Evolutionary conservation across 1,284 basidiomycete species (phyloP), one percentile per base, ranked within the genome.

Genomic region (Takashimella koratensis): DNA sequence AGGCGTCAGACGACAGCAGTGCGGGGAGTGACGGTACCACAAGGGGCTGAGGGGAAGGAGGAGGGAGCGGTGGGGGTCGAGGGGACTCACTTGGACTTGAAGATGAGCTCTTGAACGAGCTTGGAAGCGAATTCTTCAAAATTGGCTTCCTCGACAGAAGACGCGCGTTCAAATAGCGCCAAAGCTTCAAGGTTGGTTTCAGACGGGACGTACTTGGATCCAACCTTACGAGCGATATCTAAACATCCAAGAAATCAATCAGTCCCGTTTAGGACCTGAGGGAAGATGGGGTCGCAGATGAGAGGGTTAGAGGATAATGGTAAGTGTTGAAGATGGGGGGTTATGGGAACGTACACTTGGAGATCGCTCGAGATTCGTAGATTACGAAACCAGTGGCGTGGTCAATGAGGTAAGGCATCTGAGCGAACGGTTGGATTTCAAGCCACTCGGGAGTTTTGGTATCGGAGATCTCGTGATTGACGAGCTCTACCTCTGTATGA

Each of bases 351-450:
- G 51, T 52, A 68, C 66, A 81, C 59, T 79, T 79, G 43, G 68
- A 66, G 49, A 84, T 83, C 2, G 83, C 82, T 30, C 83, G 79
- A 30, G 78, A 80, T 65, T 84, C 79, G 58, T 75, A 80, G n/a
- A 81, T 12, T 47, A 59, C 54, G 20, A 63, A 45, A 1, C 55
- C 55, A 19, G 27, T 58, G 36, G 60, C 61, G n/a, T 62, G 60
- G 56, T 72, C 78, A 39, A 56, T 81, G 52, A 87, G 77, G 70
- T 80, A 84, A 2, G 85, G 85, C 56, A 86, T 70, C 67, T 84
- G 82, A 19, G 83, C 84, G 61, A 86, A 87, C 0, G 86, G 85
- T 57, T 86, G 84, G 22, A 76, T 67, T 24, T 65, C 67, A 21
- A 79, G 16, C 74, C 71, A 81, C n/a, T 67, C 77, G 0, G 79